A percentile compares a stretch with the other conserved stretches of the same genome.
These are phyloP conservation scores for Geosiphon pyriformis DNA, from an alignment of 192 early-diverging fungal species.

Conservation along the genomic window DNA sequence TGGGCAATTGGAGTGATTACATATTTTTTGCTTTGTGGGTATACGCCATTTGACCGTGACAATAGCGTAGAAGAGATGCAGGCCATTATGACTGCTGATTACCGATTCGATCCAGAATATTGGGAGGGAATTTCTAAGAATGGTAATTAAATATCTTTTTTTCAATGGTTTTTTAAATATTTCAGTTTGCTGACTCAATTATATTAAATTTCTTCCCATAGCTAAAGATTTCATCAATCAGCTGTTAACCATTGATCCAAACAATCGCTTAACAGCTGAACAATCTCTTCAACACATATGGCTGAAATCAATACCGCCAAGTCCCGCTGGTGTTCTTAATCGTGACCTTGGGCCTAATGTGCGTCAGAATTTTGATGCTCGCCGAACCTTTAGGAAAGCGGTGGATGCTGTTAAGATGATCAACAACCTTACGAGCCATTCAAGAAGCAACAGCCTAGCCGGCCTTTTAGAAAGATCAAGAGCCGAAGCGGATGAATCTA, in stretches of 20 bases:
- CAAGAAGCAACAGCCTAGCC: neutral
- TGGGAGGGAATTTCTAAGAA: slow-evolving; percentile 55
- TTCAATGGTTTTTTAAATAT: neutral
- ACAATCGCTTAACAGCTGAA: slow-evolving; percentile 55
- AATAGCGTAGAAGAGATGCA: slow-evolving; percentile 45
- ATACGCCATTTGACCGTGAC: slow-evolving; percentile 65
- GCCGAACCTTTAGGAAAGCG: slow-evolving; percentile 59
- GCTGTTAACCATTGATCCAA: slow-evolving; percentile 55
- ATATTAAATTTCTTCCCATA: slow-evolving; percentile 11
- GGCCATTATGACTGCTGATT: slow-evolving; percentile 57
- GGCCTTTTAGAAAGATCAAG: neutral
- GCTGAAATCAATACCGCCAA: slow-evolving; percentile 36
- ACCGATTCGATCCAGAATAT: slow-evolving; percentile 58
- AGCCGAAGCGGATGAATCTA: slow-evolving; percentile 12
- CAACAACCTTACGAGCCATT: slow-evolving; percentile 17
- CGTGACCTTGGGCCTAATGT: slow-evolving; percentile 56
- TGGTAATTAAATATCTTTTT: slow-evolving; percentile 24
- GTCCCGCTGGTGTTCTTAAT: slow-evolving; percentile 26
- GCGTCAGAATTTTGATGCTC: slow-evolving; percentile 62
- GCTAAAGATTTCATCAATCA: slow-evolving; percentile 65
- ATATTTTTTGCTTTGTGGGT: slow-evolving; percentile 69
- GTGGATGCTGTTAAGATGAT: slow-evolving; percentile 44
- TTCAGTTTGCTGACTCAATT: neutral
- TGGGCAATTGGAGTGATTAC: slow-evolving; percentile 78
- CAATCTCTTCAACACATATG: slow-evolving; percentile 69